Base-by-base conservation (phyloP, 352 stramenopile genomes). In the Phytophthora lateralis region DNA sequence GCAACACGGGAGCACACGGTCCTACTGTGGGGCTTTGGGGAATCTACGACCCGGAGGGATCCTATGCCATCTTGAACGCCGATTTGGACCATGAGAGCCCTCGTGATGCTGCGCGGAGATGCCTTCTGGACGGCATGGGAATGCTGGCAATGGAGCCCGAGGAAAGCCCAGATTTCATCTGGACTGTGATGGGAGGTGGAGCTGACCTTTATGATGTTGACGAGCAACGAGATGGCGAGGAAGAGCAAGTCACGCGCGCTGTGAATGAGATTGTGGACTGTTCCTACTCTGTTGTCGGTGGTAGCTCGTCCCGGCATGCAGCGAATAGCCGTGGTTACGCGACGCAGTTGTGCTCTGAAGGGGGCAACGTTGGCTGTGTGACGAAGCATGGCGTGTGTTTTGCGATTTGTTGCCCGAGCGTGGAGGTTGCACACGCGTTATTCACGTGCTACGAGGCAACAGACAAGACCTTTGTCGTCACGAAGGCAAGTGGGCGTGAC, bases 401-500 rank as follows among this genome's bases (percentile, higher is more conserved):
- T 56, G 86, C 85, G 0, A 77, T 95, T 51, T 95, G 86, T 61
- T 80, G 75, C 37, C 86, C 86, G 6, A 93, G 82, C 55, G 84
- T 95, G 6, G 82, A 93, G 54, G 81, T 95, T 26, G 69, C 81
- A 2, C 77, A 91, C 41, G 81, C 82, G 29, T 78, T 88, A 49
- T 95, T 95, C 66, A 92, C 81, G 44, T 93, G 86, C 62, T 95
- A 93, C 66, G 82, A 91, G 39, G 75, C 80, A 35, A 91, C 82
- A 21, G 80, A 89, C 20, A 88, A 80, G 48, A 69, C 56, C 0
- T 91, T 93, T 37, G 66, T 77, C 7, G 85, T 91, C 24, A 90
- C 81, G 0, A 88, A 93, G 52, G 72, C 76, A 9, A 64, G 68
- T 42, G 80, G 82, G 0, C 84, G 83, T 27, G 73, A 88, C n/a